Evolutionary conservation across 192 early-diverging fungal species (phyloP).

Genomic region (Nowakowskiella sp.): DNA sequence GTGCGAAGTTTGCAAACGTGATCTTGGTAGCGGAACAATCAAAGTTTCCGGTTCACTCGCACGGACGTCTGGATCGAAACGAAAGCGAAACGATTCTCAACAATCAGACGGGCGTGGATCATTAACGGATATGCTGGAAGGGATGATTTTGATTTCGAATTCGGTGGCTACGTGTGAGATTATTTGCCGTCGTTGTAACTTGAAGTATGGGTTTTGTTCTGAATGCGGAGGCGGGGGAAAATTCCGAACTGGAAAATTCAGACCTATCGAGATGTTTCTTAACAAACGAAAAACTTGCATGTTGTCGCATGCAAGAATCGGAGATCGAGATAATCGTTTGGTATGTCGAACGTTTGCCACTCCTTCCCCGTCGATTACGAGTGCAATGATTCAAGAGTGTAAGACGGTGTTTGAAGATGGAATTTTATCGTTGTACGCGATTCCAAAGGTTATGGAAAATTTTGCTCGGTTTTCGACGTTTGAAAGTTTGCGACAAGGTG

Average conservation of each 20-base stretch:
- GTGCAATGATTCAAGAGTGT: slow-evolving; percentile 7
- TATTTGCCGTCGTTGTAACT: slow-evolving; percentile 29
- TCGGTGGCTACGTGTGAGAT: no score
- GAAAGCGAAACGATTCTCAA: no score
- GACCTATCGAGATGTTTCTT: slow-evolving; percentile 34
- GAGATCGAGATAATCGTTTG: no score
- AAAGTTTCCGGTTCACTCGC: no score
- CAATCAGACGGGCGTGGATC: no score
- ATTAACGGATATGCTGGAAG: no score
- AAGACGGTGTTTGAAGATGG: slow-evolving; percentile 10
- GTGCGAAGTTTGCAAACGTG: slow-evolving; percentile 23
- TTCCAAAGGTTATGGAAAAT: slow-evolving; percentile 9
- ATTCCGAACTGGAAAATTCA: slow-evolving; percentile 39
- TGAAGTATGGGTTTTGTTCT: slow-evolving; percentile 29
- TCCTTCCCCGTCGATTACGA: no score
- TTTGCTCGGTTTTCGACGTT: background rate
- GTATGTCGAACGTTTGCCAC: no score
- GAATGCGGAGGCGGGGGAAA: slow-evolving; percentile 38
- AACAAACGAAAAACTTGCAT: slow-evolving; percentile 27
- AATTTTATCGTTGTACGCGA: slow-evolving; percentile 5
- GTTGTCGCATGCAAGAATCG: slow-evolving; percentile 28
- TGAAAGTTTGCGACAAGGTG: background rate
- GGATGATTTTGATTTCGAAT: no score
- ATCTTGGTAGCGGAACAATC: slow-evolving; percentile 1
- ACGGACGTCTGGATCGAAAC: no score